Conservation (phyloP, 257 asterid species). For the Scutellaria minor region DNA sequence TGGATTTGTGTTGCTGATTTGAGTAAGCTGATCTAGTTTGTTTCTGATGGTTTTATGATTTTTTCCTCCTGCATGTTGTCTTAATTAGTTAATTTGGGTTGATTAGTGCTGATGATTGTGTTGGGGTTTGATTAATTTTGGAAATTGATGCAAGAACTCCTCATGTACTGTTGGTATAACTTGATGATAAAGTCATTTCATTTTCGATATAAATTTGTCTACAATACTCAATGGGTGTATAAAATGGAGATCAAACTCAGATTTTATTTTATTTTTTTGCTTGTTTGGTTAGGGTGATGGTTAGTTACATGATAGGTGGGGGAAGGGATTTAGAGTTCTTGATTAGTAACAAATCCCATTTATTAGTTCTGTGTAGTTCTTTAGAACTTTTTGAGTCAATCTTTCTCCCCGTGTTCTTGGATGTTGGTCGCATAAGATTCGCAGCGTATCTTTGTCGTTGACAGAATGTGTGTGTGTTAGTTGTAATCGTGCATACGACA, state of each 20-base stretch:
- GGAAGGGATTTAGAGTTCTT: background rate
- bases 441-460: conserved; percentile 25
- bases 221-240: background rate
- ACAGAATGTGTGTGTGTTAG: conserved; percentile 10
- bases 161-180: background rate
- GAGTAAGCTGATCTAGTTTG: background rate
- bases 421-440: background rate
- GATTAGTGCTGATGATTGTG: conserved; percentile 22
- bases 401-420: conserved; percentile 3
- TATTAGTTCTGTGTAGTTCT: background rate
- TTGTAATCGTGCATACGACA: background rate
- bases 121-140: background rate
- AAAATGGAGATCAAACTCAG: conserved; percentile 1
- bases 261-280: background rate
- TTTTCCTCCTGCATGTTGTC: conserved; percentile 26
- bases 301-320: background rate
- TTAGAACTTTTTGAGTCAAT: background rate
- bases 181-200: conserved; percentile 18
- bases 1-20: conserved; percentile 9
- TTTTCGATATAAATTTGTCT: conserved; percentile 6
- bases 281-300: background rate
- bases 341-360: background rate
- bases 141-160: background rate
- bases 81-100: conserved; percentile 14
- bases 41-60: conserved; percentile 3